phyloP scores from a whole-genome alignment of 106 monocot genomes.

The Cymbidium sinense region DNA sequence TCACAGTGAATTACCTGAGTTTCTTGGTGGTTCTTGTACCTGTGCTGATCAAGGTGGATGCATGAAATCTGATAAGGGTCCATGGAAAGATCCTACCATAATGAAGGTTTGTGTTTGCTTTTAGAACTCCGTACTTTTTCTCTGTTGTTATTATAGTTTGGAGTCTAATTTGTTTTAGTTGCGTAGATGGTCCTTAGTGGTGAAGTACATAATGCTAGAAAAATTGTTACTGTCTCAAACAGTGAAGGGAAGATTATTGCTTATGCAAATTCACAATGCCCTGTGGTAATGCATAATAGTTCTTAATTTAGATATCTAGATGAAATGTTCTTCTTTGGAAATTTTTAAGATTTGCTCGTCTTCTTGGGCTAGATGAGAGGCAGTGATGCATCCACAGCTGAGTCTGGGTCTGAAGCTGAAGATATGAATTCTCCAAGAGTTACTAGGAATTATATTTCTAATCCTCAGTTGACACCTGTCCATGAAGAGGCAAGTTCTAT shows the following conservation, averaged over 20 bases:
- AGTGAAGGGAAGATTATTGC: slow-evolving; percentile 63
- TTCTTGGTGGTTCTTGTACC: slow-evolving; percentile 87
- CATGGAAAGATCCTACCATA: slow-evolving; percentile 79
- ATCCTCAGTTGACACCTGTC: slow-evolving; percentile 58
- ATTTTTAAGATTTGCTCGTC: neutral
- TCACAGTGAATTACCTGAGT: slow-evolving; percentile 76
- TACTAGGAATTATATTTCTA: slow-evolving; percentile 18
- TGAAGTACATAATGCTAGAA: slow-evolving; percentile 58
- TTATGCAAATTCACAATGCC: slow-evolving; percentile 55
- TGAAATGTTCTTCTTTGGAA: neutral
- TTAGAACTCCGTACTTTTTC: neutral
- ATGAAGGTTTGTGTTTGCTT: slow-evolving; percentile 42
- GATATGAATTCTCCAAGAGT: slow-evolving; percentile 47
- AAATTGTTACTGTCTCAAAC: slow-evolving; percentile 74
- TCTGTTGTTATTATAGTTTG: neutral
- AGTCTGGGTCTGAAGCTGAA: slow-evolving; percentile 81
- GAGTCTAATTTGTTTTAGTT: slow-evolving; percentile 6
- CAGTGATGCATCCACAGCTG: slow-evolving; percentile 67
- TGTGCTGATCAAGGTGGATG: slow-evolving; percentile 81
- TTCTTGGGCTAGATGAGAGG: slow-evolving; percentile 42
- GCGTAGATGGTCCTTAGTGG: slow-evolving; percentile 70
- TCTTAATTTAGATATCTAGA: neutral
- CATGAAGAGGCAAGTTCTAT: slow-evolving; percentile 47
- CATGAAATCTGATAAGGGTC: slow-evolving; percentile 76
- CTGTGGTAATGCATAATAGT: slow-evolving; percentile 26